Base-by-base conservation (phyloP, 306 rosid genomes). In the Dalbergia oliveri region DNA sequence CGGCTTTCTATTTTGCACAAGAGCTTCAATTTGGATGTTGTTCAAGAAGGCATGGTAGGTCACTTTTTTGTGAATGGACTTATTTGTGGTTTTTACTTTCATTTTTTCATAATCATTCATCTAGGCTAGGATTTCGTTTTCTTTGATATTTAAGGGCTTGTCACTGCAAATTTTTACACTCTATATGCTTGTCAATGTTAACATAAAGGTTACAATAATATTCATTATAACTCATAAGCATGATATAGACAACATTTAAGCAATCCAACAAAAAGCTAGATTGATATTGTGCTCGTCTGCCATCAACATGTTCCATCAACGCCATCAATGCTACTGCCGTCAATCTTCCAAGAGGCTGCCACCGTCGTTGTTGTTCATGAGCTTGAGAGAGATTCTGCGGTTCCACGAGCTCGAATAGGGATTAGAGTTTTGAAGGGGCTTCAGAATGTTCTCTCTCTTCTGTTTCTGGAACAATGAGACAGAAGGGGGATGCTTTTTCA, bases 11-110 rank as follows among this genome's bases (percentile, higher is more conserved):
- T 86, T 85, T 84, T 95, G 85, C 85, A 95, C 87, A 91, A 93
- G 83, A 89, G 88, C 85, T 85, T 86, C 78, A 85, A 79, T 69
- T 82, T 95, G 80, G 98, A 93, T 37, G 88, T 83, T 81, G 82
- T 88, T 83, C 96, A 91, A 84, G 97, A 91, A 93, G 97, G 99
- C 85, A 93, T 91, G 98, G 97, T 94, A 93, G 41, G 90, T 15
- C 45, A 31, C 19, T 69, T 83, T 70, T 56, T 57, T 26, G 58
- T 78, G 26, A 5, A 56, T 43, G 70, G 44, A 81, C 68, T 10
- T 69, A 13, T 72, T 76, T 77, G 18, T 43, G 10, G 47, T 8
- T 43, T 43, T 9, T 0, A 0, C 10, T 0, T 43, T 41, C 5
- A 6, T 35, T 59, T 18, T 43, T 47, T 72, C 49, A 5, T 10